Evolutionary conservation across 2,329 filamentous ascomycete species (phyloP).

Genomic region (Uncinocarpus reesii): DNA sequence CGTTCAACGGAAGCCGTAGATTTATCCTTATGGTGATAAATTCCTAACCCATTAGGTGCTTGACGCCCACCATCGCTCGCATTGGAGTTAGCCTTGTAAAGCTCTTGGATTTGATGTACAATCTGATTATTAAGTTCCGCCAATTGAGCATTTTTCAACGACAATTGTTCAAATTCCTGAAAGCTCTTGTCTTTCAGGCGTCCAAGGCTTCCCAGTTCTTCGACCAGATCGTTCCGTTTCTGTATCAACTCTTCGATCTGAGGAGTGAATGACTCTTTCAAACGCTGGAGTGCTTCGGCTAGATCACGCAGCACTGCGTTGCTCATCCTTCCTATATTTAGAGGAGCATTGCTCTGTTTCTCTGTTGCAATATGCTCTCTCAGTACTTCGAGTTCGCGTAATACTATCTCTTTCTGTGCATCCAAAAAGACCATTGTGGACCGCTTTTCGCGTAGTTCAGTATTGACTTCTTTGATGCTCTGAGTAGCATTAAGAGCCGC

Average conservation of each 20-base stretch:
- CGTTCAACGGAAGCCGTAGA: conserved; percentile 37
- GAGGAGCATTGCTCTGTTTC: conserved; percentile 67
- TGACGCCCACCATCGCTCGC: conserved; percentile 24
- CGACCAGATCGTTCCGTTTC: conserved; percentile 69
- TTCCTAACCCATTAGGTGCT: conserved; percentile 48
- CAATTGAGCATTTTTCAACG: conserved; percentile 86
- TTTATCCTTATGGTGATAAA: conserved; percentile 49
- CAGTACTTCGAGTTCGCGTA: conserved; percentile 79
- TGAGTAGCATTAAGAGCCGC: conserved; percentile 47
- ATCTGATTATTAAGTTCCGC: conserved; percentile 92
- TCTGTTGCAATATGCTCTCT: conserved; percentile 79
- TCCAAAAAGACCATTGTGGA: conserved; percentile 92
- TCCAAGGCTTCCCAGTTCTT: conserved; percentile 72
- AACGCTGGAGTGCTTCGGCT: conserved; percentile 50
- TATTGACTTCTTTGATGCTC: conserved; percentile 67
- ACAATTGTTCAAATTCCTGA: conserved; percentile 90
- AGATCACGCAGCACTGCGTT: conserved; percentile 54
- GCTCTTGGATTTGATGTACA: conserved; percentile 84
- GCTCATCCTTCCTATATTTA: conserved; percentile 65
- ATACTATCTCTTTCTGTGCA: conserved; percentile 89
- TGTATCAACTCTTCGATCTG: conserved; percentile 84
- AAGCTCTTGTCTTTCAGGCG: conserved; percentile 86
- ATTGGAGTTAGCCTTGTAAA: conserved; percentile 70
- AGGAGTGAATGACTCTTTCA: conserved; percentile 66
- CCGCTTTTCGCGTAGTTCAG: conserved; percentile 79